Evolutionary conservation across 805 yeast species (phyloP).

Genomic region (Ogataea siamensis): DNA sequence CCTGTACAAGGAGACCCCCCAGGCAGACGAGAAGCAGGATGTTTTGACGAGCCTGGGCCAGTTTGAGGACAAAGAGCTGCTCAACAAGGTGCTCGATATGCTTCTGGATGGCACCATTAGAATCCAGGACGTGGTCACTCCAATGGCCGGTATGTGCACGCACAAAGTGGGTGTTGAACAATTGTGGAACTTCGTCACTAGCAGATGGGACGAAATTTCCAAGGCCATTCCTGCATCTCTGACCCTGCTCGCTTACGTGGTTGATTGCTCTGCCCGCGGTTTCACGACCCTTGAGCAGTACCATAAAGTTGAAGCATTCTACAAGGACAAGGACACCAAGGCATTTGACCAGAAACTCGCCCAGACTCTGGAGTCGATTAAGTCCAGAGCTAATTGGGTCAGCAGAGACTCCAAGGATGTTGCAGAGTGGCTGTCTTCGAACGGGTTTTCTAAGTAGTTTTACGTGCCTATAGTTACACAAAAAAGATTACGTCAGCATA

Average conservation of each 20-base stretch:
- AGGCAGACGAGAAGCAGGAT: conserved; percentile 57
- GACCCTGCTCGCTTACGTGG: conserved; percentile 75
- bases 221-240: conserved; percentile 76
- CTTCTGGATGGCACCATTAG: conserved; percentile 70
- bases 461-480: no score
- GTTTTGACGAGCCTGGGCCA: conserved; percentile 56
- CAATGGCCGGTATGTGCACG: conserved; percentile 69
- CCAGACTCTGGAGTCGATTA: conserved; percentile 57
- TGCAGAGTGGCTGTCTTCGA: conserved; percentile 41
- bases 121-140: conserved; percentile 47
- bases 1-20: conserved; percentile 49
- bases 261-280: conserved; percentile 51
- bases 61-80: conserved; percentile 37
- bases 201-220: conserved; percentile 68
- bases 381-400: conserved; percentile 54
- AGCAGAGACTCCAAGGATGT: conserved; percentile 48
- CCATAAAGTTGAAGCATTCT: conserved; percentile 46
- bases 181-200: conserved; percentile 67
- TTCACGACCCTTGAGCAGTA: conserved; percentile 41
- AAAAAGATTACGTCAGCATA: conserved; percentile 5
- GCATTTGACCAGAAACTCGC: conserved; percentile 59
- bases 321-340: conserved; percentile 46
- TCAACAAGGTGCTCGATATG: conserved; percentile 39
- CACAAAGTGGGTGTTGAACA: conserved; percentile 64
- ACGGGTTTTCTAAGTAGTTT: conserved; percentile 21